Evolutionary conservation across 2,329 filamentous ascomycete species (phyloP), one percentile per base, ranked within the genome.

Genomic region (Parastagonospora avenae): DNA sequence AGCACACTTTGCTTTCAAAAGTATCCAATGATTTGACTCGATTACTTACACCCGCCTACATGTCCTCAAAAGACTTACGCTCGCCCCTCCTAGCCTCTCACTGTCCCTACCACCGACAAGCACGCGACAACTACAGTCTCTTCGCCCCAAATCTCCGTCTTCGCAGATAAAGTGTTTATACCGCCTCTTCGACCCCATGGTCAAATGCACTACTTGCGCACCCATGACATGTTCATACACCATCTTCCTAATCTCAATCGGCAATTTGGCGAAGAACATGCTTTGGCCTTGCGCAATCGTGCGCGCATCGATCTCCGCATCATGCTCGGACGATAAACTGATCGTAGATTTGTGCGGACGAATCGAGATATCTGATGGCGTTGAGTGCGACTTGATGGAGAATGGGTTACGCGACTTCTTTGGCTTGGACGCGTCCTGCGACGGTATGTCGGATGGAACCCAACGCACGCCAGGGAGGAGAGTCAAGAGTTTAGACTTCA

Each of bases 111-210:
- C 67, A 0, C 67, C 63, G 1, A 70, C 64, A 1, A 73, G 48
- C 5, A 73, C 62, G 16, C 59, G 62, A 59, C 69, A 72, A 10
- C 36, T 45, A 44, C 68, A 72, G 35, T 66, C 58, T 39, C 32
- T 46, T 31, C 33, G 46, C 2, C 36, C 48, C 3, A 46, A 38
- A 10, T 52, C 54, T 12, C 49, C 51, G 24, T 56, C 48, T 15
- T 63, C 58, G 45, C 71, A 73, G 4, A 72, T 35, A 50, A 71
- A 72, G 57, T 73, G 69, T 5, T 63, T 61, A 42, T 70, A 69
- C 28, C 56, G 50, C 48, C 55, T 64, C 59, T 65, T 68, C 31
- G 59, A 54, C 1, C 68, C 63, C 24, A 71, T 38, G 1, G 64
- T 69, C 27, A 73, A 51, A 55, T 73, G 71, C 33, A 73, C 59